Evolutionary conservation across 805 yeast genomes (phyloP).

Genomic region (Ogataea corticis): DNA sequence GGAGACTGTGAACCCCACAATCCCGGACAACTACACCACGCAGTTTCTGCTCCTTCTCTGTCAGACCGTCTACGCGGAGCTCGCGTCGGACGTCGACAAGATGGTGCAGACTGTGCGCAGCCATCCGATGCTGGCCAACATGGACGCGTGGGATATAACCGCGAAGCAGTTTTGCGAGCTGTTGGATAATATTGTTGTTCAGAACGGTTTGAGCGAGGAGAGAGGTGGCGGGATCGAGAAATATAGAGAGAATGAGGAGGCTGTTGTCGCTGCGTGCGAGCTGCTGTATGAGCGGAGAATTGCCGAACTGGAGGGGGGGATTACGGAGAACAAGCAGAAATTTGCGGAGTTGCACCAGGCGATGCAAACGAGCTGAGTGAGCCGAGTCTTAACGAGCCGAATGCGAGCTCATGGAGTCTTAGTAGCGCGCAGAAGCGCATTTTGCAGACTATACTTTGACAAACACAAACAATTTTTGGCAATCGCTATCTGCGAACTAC

Average conservation of each 20-base stretch:
- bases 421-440: too few relatives aligned
- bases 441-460: too few relatives aligned
- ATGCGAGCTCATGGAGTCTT: too few relatives aligned
- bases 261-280: conserved; percentile 26
- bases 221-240: conserved; percentile 9
- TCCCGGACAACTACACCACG: conserved; percentile 27
- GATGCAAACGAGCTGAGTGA: neutral
- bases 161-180: conserved; percentile 21
- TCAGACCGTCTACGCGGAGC: conserved; percentile 29
- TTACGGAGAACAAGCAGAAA: conserved; percentile 13
- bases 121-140: conserved; percentile 29
- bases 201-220: conserved; percentile 13
- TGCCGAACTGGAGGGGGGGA: conserved; percentile 22
- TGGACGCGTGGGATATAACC: conserved; percentile 13
- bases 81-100: conserved; percentile 12
- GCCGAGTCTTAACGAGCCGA: too few relatives aligned
- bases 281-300: conserved; percentile 22
- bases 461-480: too few relatives aligned
- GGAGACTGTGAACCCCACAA: conserved; percentile 7
- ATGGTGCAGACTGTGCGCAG: conserved; percentile 18
- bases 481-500: too few relatives aligned
- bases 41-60: conserved; percentile 32
- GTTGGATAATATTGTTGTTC: conserved; percentile 20
- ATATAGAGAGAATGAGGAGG: conserved; percentile 18
- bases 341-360: conserved; percentile 12